Evolutionary conservation across 2,329 filamentous ascomycete genomes (phyloP).

Genomic region (Alternaria infectoria): DNA sequence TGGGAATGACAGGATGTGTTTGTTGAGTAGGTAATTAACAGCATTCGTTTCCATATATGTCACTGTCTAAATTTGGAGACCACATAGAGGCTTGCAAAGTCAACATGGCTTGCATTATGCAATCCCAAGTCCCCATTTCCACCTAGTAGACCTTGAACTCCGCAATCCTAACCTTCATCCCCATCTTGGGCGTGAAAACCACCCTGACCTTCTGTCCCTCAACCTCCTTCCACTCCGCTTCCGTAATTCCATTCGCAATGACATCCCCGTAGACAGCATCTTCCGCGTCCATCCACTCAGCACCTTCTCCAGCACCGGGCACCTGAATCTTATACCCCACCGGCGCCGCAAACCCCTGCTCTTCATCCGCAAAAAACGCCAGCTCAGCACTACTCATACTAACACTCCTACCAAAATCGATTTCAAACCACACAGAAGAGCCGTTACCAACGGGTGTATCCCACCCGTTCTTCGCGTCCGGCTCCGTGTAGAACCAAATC

Average conservation of each 20-base stretch:
- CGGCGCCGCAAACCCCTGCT: slow-evolving; percentile 38
- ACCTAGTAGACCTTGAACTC: slow-evolving; percentile 50
- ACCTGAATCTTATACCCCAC: slow-evolving; percentile 39
- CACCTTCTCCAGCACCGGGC: slow-evolving; percentile 7
- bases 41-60: too few species aligned
- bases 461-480: slow-evolving; percentile 50
- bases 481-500: slow-evolving; percentile 48
- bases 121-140: too few species aligned
- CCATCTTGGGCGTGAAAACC: slow-evolving; percentile 41
- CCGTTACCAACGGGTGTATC: slow-evolving; percentile 39
- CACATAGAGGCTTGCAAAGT: too few species aligned
- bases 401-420: slow-evolving; percentile 45
- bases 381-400: slow-evolving; percentile 43
- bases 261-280: slow-evolving; percentile 24
- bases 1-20: too few species aligned
- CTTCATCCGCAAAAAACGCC: slow-evolving; percentile 44
- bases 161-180: slow-evolving; percentile 43
- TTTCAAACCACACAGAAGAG: slow-evolving; percentile 45
- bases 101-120: too few species aligned
- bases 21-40: too few species aligned
- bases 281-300: slow-evolving; percentile 36
- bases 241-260: slow-evolving; percentile 49
- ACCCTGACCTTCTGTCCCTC: slow-evolving; percentile 38
- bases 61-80: too few species aligned
- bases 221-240: slow-evolving; percentile 36